Percentiles rank a stretch among this genome's conserved stretches.
These are phyloP conservation scores for Chalciporus sp. DNA, from an alignment of 1,284 basidiomycete species.

Conservation along the genomic window DNA sequence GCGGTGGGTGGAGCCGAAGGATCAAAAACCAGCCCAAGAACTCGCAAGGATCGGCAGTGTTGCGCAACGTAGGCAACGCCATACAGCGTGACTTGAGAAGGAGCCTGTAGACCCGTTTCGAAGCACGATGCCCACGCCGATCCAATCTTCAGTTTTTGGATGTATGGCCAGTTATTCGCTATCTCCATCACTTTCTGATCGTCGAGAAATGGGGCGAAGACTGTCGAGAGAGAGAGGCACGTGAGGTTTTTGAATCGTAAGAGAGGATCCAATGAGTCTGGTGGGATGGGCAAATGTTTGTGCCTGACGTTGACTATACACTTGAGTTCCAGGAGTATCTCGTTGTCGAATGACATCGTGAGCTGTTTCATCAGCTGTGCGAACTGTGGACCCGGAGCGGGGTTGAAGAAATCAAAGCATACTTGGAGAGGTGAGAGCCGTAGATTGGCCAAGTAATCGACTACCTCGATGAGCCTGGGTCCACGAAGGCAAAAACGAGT, in stretches of 20 bases:
- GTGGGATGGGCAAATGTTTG: background rate
- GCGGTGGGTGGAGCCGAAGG: background rate
- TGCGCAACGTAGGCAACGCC: background rate
- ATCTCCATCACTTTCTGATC: background rate
- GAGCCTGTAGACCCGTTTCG: no score
- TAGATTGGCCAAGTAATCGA: background rate
- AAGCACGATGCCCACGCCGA: no score
- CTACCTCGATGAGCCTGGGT: background rate
- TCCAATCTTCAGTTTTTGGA: conserved; percentile 5
- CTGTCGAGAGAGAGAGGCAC: background rate
- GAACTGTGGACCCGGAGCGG: background rate
- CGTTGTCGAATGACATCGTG: background rate
- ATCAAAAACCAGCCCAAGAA: conserved; percentile 3
- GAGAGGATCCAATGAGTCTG: background rate
- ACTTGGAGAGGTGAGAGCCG: background rate
- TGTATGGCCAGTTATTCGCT: background rate
- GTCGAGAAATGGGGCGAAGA: background rate
- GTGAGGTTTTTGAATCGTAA: conserved; percentile 4
- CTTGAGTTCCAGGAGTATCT: background rate
- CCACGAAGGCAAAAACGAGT: background rate
- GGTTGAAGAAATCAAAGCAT: background rate
- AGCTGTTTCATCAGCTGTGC: background rate
- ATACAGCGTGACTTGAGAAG: background rate
- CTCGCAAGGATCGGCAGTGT: background rate
- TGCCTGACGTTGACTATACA: background rate